A percentile compares a stretch with the other conserved stretches of the same genome.
Conservation (phyloP, 306 rosid species). For the Prunus persica region Prunus_persica_NCBIv2 NC_034013.1:13639001-13639500, state of each 20-base stretch:
- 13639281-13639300: slow-evolving; percentile 97
- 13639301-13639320: slow-evolving; percentile 80
- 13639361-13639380: neutral
- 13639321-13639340: slow-evolving; percentile 41
- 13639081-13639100: slow-evolving; percentile 66
- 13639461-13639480: slow-evolving; percentile 67
- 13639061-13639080: slow-evolving; percentile 50
- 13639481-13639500: slow-evolving; percentile 66
- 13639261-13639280: slow-evolving; percentile 96
- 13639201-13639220: slow-evolving; percentile 85
- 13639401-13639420: slow-evolving; percentile 14
- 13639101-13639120: slow-evolving; percentile 80
- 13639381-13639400: neutral
- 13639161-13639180: slow-evolving; percentile 82
- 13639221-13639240: slow-evolving; percentile 67
- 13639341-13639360: neutral
- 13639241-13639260: slow-evolving; percentile 67
- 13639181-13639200: slow-evolving; percentile 78
- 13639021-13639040: slow-evolving; percentile 53
- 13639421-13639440: slow-evolving; percentile 56
- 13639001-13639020: slow-evolving; percentile 53
- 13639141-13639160: slow-evolving; percentile 78
- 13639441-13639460: slow-evolving; percentile 64
- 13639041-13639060: slow-evolving; percentile 55
- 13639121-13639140: slow-evolving; percentile 86